Conservation (phyloP, 1,139 yeast species). For the Zhuliangozyma blackwelliae region DNA sequence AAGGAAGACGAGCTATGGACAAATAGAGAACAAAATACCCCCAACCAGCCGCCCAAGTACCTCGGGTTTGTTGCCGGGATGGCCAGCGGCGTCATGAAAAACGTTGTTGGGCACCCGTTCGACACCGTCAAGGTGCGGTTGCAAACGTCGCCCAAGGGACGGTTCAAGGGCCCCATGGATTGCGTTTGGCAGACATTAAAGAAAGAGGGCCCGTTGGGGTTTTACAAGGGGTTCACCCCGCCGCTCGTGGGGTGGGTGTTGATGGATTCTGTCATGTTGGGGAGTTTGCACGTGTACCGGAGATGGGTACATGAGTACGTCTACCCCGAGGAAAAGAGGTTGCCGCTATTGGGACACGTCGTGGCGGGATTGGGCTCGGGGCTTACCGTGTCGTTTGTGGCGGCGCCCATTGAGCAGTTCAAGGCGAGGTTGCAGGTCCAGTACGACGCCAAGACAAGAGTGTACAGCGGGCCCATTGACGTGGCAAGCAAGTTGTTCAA, state of each 20-base stretch:
- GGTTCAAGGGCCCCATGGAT: slow-evolving; percentile 79
- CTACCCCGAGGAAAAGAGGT: slow-evolving; percentile 51
- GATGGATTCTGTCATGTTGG: slow-evolving; percentile 88
- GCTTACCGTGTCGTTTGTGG: slow-evolving; percentile 87
- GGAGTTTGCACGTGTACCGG: slow-evolving; percentile 76
- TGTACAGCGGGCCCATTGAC: slow-evolving; percentile 76
- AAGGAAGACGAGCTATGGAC: slow-evolving; percentile 22
- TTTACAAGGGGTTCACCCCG: slow-evolving; percentile 88
- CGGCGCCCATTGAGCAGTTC: slow-evolving; percentile 89
- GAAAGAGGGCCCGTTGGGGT: slow-evolving; percentile 72
- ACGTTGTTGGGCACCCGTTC: slow-evolving; percentile 90
- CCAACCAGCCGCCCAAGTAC: slow-evolving; percentile 46
- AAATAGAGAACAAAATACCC: slow-evolving; percentile 8
- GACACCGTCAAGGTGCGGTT: slow-evolving; percentile 86
- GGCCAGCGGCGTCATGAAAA: slow-evolving; percentile 81
- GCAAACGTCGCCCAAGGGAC: slow-evolving; percentile 70
- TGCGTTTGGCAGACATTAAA: slow-evolving; percentile 68
- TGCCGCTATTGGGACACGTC: slow-evolving; percentile 73
- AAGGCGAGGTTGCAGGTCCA: slow-evolving; percentile 89
- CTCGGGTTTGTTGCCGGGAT: slow-evolving; percentile 86
- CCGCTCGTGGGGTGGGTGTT: slow-evolving; percentile 91
- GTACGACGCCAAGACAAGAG: slow-evolving; percentile 68
- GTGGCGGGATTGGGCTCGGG: slow-evolving; percentile 83
- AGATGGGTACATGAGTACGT: slow-evolving; percentile 60
- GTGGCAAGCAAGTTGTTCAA: slow-evolving; percentile 53